Percentiles rank a stretch among this genome's conserved stretches.
Evolutionary conservation across 2,329 filamentous ascomycete genomes (phyloP).

Genomic region (Ophiostoma angusticollis): DNA sequence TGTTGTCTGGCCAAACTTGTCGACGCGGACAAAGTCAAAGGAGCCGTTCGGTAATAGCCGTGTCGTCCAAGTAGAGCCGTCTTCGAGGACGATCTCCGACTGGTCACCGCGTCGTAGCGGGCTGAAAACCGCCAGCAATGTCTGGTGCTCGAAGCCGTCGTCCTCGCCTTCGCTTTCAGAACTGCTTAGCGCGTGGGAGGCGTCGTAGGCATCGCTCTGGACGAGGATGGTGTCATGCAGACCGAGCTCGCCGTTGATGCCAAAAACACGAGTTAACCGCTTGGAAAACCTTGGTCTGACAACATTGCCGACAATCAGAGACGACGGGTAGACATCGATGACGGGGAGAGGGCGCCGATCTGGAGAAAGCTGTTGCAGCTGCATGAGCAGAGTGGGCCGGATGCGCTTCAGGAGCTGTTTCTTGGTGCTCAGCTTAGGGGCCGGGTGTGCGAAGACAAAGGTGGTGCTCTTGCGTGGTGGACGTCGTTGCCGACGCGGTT

Average conservation of each 20-base stretch:
- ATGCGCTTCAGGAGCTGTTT: slow-evolving; percentile 55
- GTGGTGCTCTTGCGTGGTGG: slow-evolving; percentile 43
- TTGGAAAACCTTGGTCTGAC: slow-evolving; percentile 47
- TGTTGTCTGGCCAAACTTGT: slow-evolving; percentile 42
- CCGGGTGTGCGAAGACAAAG: slow-evolving; percentile 56
- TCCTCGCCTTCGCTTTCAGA: slow-evolving; percentile 32
- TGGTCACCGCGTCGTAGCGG: slow-evolving; percentile 41
- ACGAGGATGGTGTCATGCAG: slow-evolving; percentile 59
- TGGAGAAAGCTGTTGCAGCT: slow-evolving; percentile 53
- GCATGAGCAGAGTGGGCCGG: slow-evolving; percentile 55
- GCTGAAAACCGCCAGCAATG: slow-evolving; percentile 57
- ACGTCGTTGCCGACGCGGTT: slow-evolving; percentile 24
- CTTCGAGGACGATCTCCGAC: slow-evolving; percentile 53
- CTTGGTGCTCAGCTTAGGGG: slow-evolving; percentile 43
- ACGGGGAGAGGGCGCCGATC: slow-evolving; percentile 51
- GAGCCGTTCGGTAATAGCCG: slow-evolving; percentile 40
- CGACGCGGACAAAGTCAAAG: slow-evolving; percentile 52
- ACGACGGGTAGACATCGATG: slow-evolving; percentile 61
- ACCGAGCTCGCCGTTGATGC: slow-evolving; percentile 48
- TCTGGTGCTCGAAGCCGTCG: slow-evolving; percentile 27
- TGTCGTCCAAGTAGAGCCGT: slow-evolving; percentile 47
- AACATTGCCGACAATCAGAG: slow-evolving; percentile 40
- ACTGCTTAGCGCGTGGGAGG: slow-evolving; percentile 20
- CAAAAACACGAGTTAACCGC: slow-evolving; percentile 51
- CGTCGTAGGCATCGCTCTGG: slow-evolving; percentile 54